Conservation (phyloP, 1,284 basidiomycete species). For the Fomitopsis pinicola region DNA sequence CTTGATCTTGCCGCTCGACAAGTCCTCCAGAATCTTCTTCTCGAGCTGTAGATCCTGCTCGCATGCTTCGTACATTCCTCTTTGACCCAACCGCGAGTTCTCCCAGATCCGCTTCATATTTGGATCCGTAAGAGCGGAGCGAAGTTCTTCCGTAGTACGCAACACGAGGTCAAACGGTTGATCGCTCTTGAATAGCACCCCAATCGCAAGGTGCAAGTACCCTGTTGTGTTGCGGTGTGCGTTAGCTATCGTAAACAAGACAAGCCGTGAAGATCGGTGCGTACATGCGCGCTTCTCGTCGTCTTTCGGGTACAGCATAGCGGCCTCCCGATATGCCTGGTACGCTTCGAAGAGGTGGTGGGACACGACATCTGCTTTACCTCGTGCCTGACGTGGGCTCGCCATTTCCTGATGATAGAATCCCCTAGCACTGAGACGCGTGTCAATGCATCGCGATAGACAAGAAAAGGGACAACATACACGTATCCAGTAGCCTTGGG, state of each 20-base stretch:
- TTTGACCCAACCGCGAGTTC: neutral
- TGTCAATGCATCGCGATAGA: too few species aligned
- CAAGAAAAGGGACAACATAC: too few species aligned
- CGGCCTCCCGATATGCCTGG: neutral
- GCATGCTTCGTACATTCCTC: neutral
- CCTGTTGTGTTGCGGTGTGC: neutral
- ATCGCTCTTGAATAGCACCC: neutral
- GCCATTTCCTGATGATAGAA: neutral
- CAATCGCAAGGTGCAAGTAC: neutral
- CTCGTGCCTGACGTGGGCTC: neutral
- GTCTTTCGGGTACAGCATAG: neutral
- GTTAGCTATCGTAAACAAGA: neutral
- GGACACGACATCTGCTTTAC: neutral
- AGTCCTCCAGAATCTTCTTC: neutral
- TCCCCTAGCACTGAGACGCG: too few species aligned
- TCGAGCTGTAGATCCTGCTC: conserved; percentile 3
- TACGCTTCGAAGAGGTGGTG: neutral
- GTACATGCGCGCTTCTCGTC: neutral
- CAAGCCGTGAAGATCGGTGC: neutral
- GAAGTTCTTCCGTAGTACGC: neutral
- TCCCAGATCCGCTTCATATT: neutral
- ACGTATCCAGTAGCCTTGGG: too few species aligned
- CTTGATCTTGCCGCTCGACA: conserved; percentile 3
- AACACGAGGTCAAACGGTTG: neutral
- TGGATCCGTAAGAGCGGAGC: neutral